Percentiles rank a stretch among this genome's conserved stretches.
phyloP scores from a whole-genome alignment of 1,139 yeast species.

The Hemisphaericaspora subhashii region DNA sequence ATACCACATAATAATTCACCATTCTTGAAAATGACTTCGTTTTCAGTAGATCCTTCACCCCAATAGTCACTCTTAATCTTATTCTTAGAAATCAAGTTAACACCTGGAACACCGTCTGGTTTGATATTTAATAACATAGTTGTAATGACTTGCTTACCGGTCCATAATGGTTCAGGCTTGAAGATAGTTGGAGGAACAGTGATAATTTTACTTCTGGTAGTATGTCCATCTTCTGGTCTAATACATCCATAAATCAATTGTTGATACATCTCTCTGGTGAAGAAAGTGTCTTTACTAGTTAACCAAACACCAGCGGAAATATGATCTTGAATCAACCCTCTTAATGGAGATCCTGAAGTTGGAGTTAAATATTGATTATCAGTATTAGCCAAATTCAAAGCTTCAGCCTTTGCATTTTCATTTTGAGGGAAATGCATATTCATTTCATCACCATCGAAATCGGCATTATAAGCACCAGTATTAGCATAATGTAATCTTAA shows the following conservation, averaged over 20 bases:
- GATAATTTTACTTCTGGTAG: constrained; percentile 65
- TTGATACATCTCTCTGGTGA: constrained; percentile 88
- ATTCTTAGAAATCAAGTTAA: constrained; percentile 78
- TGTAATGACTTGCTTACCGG: constrained; percentile 96
- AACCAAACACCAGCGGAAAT: constrained; percentile 99
- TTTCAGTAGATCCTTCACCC: constrained; percentile 83
- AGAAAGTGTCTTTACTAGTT: constrained; percentile 87
- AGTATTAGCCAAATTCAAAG: constrained; percentile 89
- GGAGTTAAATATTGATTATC: constrained; percentile 98
- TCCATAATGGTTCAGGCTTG: constrained; percentile 92
- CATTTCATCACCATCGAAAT: constrained; percentile 99
- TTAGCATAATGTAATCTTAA: constrained; percentile 96
- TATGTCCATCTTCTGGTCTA: constrained; percentile 98
- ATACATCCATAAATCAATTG: constrained; percentile 92
- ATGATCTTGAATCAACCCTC: constrained; percentile 99
- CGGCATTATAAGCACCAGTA: constrained; percentile 98
- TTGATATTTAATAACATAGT: constrained; percentile 86
- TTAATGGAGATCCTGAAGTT: constrained; percentile 95
- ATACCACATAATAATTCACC: constrained; percentile 93
- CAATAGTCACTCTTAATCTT: constrained; percentile 94
- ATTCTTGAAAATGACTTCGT: constrained; percentile 77
- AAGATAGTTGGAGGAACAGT: constrained; percentile 88
- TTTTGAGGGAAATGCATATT: constrained; percentile 99
- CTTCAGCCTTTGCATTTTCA: constrained; percentile 97
- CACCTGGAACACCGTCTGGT: constrained; percentile 86